phyloP scores from a whole-genome alignment of 306 rosid genomes.

The Corylus avellana region DNA sequence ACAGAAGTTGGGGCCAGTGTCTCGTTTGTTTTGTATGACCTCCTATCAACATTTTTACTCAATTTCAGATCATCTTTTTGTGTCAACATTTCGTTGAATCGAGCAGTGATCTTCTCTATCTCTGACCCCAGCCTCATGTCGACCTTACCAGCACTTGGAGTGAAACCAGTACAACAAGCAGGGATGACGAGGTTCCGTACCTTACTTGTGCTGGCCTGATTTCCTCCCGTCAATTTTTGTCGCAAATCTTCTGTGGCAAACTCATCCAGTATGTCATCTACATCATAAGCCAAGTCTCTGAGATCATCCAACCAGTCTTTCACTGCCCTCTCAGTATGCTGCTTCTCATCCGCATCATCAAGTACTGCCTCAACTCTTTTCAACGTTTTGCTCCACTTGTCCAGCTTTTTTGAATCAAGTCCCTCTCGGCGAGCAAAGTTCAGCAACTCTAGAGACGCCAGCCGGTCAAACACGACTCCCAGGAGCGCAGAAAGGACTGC shows the following conservation, averaged over 20 bases:
- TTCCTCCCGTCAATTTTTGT: not conserved
- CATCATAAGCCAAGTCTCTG: constrained; percentile 13
- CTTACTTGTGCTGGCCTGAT: not conserved
- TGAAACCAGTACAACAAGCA: no score
- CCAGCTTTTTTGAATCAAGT: not conserved
- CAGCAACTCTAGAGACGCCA: not conserved
- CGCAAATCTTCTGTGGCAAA: not conserved
- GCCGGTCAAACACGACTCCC: not conserved
- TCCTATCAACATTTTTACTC: not conserved
- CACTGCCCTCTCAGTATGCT: not conserved
- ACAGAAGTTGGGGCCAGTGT: not conserved
- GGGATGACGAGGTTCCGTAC: not conserved
- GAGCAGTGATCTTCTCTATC: not conserved
- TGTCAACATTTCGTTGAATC: no score
- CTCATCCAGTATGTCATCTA: constrained; percentile 29
- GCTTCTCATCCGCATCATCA: constrained; percentile 4
- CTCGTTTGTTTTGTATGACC: no score
- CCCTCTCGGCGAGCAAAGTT: not conserved
- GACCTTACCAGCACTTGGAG: no score
- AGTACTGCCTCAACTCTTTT: not conserved
- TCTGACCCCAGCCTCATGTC: not conserved
- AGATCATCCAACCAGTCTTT: constrained; percentile 18
- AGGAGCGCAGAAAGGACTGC: constrained; percentile 4
- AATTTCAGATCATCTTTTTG: not conserved
- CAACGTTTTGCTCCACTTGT: not conserved